A percentile compares a stretch with the other conserved stretches of the same genome.
These are phyloP conservation scores for Gigaspora rosea DNA, from an alignment of 192 early-diverging fungal species.

Conservation along the genomic window DNA sequence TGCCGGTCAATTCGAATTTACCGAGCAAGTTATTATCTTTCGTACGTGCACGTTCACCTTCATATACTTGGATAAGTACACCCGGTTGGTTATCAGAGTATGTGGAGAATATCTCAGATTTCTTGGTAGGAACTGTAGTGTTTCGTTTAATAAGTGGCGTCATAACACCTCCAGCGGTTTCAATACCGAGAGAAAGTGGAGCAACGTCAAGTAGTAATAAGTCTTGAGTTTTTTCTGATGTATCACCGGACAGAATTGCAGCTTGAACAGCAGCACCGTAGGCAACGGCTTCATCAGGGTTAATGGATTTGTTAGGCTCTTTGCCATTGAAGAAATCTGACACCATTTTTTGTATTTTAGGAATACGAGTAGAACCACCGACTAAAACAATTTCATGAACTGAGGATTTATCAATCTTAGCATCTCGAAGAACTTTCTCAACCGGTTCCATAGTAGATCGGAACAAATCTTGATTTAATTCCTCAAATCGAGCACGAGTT, in stretches of 20 bases:
- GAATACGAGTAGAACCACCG: conserved; percentile 98
- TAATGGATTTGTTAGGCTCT: conserved; percentile 98
- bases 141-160: conserved; percentile 97
- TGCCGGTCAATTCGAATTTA: conserved; percentile 97
- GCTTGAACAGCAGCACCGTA: conserved; percentile 99
- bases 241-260: conserved; percentile 94
- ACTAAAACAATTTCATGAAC: conserved; percentile 97
- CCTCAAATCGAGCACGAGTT: conserved; percentile 98
- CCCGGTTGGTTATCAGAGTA: conserved; percentile 98
- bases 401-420: conserved; percentile 91
- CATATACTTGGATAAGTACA: conserved; percentile 96
- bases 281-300: conserved; percentile 99
- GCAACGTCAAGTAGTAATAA: conserved; percentile 94
- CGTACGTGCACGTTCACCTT: conserved; percentile 96
- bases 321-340: conserved; percentile 99
- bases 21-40: conserved; percentile 99
- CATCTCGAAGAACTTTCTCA: conserved; percentile 93
- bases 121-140: conserved; percentile 97
- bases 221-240: conserved; percentile 94
- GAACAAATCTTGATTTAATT: conserved; percentile 97
- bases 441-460: conserved; percentile 93
- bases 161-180: conserved; percentile 99
- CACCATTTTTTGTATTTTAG: conserved; percentile 98
- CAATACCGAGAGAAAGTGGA: conserved; percentile 96
- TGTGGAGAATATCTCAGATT: conserved; percentile 98